Evolutionary conservation across 2,329 filamentous ascomycete species (phyloP).

Genomic region (Calonectria hawksworthii): DNA sequence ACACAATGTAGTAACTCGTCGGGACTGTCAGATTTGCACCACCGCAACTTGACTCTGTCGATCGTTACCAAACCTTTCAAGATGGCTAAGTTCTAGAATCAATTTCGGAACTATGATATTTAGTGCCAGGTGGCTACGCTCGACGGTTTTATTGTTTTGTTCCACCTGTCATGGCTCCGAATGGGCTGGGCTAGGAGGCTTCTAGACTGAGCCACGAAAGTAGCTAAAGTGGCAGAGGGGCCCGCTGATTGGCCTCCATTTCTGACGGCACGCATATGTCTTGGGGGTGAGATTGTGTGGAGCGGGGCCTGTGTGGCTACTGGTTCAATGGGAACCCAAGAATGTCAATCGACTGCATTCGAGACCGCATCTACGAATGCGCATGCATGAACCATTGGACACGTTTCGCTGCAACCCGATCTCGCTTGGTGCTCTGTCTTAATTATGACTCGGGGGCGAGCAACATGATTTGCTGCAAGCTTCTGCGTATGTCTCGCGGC

Average conservation of each 20-base stretch:
- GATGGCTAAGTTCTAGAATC: neutral
- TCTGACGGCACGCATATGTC: neutral
- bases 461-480: neutral
- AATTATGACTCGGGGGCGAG: neutral
- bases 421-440: neutral
- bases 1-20: neutral
- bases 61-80: neutral
- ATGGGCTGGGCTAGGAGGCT: neutral
- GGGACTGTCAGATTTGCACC: neutral
- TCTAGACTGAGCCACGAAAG: slow-evolving; percentile 1
- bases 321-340: neutral
- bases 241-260: neutral
- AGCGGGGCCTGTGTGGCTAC: neutral
- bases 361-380: neutral
- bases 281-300: neutral
- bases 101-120: neutral
- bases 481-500: neutral
- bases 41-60: neutral
- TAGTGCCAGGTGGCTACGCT: neutral
- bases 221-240: neutral
- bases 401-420: neutral
- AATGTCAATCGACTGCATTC: neutral
- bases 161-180: neutral
- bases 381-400: neutral
- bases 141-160: neutral